Evolutionary conservation across 345 rosid genomes (phyloP).

Genomic region (Populus davidiana): DNA sequence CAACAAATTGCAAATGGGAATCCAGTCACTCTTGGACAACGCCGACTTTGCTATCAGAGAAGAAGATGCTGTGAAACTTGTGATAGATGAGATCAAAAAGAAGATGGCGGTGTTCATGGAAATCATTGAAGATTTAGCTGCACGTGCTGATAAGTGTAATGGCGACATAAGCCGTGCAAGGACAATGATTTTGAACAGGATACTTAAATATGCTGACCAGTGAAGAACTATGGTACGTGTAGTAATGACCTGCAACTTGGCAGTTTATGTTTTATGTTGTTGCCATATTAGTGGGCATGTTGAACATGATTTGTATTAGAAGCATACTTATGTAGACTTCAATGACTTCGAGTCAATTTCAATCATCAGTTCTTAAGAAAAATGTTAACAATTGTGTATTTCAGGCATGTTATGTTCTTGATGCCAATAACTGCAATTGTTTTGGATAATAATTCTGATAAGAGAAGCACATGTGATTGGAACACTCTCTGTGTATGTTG

Average conservation of each 20-base stretch:
- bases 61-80: conserved; percentile 56
- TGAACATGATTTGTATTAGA: too few relatives aligned
- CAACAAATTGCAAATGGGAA: conserved; percentile 46
- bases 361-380: too few relatives aligned
- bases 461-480: too few relatives aligned
- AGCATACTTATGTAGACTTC: too few relatives aligned
- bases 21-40: conserved; percentile 50
- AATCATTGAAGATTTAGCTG: conserved; percentile 54
- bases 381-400: too few relatives aligned
- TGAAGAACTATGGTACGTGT: conserved; percentile 32
- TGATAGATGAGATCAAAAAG: conserved; percentile 78
- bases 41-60: conserved; percentile 52
- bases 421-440: too few relatives aligned
- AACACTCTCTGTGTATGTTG: too few relatives aligned
- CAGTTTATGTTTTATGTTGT: too few relatives aligned
- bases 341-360: too few relatives aligned
- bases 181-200: conserved; percentile 61
- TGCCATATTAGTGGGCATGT: too few relatives aligned
- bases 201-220: conserved; percentile 39
- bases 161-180: conserved; percentile 67
- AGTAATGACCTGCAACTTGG: not conserved
- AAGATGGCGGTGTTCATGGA: conserved; percentile 53
- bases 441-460: too few relatives aligned
- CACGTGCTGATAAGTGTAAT: conserved; percentile 64
- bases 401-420: too few relatives aligned